These are phyloP conservation scores for Hygrophila difformis DNA, from an alignment of 257 asterid genomes.

Conservation along the genomic window DNA sequence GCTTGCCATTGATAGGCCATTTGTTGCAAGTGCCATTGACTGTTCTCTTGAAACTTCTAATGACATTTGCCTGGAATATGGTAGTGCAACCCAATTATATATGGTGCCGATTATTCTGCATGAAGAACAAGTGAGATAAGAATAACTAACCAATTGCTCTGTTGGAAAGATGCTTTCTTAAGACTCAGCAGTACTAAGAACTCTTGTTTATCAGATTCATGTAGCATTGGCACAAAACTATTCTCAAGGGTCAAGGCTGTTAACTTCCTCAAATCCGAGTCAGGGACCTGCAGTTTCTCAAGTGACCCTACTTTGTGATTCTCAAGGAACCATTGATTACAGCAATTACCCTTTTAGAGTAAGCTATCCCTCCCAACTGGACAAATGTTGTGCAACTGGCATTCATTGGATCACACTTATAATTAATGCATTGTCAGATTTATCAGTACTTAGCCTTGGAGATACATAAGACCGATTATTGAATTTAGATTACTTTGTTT, in stretches of 20 bases:
- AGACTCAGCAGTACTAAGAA: conserved; percentile 2
- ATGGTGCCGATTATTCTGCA: conserved; percentile 66
- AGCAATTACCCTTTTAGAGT: conserved; percentile 82
- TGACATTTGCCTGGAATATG: conserved; percentile 70
- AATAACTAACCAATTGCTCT: conserved; percentile 4
- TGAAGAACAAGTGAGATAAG: conserved; percentile 59
- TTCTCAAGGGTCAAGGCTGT: conserved; percentile 54
- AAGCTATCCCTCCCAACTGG: conserved; percentile 28
- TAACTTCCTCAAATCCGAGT: conserved; percentile 36
- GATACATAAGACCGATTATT: conserved; percentile 9
- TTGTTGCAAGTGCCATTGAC: conserved; percentile 42
- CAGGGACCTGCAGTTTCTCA: conserved; percentile 72
- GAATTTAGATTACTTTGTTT: conserved; percentile 1
- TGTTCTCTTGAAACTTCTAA: conserved; percentile 35
- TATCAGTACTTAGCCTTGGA: not conserved
- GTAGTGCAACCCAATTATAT: conserved; percentile 80
- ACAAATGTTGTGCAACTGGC: not conserved
- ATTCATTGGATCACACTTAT: conserved; percentile 5
- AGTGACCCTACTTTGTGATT: conserved; percentile 83
- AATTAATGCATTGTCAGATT: conserved; percentile 8
- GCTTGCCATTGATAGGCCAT: conserved; percentile 91
- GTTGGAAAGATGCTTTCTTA: conserved; percentile 10
- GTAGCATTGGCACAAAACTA: conserved; percentile 70
- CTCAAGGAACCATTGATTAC: conserved; percentile 86
- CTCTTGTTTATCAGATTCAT: conserved; percentile 42